Base-by-base conservation (phyloP, 2,329 filamentous ascomycete species). In the Knufia fluminis region DNA sequence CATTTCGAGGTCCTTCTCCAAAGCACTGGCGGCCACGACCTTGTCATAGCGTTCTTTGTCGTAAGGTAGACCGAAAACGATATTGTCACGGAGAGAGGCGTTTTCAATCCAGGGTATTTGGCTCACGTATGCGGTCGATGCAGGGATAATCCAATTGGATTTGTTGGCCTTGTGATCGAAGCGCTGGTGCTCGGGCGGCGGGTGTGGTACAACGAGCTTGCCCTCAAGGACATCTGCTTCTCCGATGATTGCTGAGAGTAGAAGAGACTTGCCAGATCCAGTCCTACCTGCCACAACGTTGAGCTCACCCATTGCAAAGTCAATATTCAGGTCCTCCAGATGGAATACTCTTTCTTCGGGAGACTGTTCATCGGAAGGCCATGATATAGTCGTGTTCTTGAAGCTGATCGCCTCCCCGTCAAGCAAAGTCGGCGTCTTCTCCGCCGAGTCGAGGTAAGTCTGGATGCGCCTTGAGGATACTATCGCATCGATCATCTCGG, bases 91-190 rank as follows among this genome's bases (percentile, higher is more conserved):
- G 53, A 94, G 81, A 4, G 80, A 85, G 1, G 83, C 84, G 58
- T 90, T 91, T 61, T 91, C 86, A 43, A 92, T 86, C 86, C 86
- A 92, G 0, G 86, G 86, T 6, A 85, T 87, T 61, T 90, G 85
- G 1, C 83, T 79, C 28, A 90, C 83, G 57, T 82, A 91, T 0
- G 86, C 86, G 42, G 89, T 75, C 1, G 83, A 77, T 2, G 76
- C 75, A 6, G 81, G 75, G 14, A 88, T 74, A 39, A 85, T 80
- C 85, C 85, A 89, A 56, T 86, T 71, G 2, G 65, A 65, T 41
- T 60, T 67, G 12, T 68, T 83, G 1, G 84, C 85, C 53, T 80
- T 76, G 46, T 68, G 62, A 57, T 86, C 82, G 53, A 77, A 75
- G 32, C 82, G 74, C 23, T 83, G 74, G 3, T 69, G 60, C 0